Evolutionary conservation across 768 basidiomycete genomes (phyloP).

Genomic region (Tulasnella calospora): DNA sequence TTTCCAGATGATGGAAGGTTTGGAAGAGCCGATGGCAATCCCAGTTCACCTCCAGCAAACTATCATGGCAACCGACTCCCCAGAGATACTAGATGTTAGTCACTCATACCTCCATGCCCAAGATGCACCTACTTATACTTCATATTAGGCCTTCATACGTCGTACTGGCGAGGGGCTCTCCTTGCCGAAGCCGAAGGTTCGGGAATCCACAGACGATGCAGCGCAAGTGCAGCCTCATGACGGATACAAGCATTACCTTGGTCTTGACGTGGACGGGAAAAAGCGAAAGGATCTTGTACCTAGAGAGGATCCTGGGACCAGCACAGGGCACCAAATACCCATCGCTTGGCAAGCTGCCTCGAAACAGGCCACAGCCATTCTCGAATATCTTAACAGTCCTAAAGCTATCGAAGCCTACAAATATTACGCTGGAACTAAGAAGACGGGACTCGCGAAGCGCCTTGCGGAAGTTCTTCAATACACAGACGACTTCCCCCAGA

Average conservation of each 20-base stretch:
- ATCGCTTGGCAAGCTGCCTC: slow-evolving; percentile 48
- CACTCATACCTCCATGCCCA: neutral
- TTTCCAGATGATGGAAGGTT: slow-evolving; percentile 36
- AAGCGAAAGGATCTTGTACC: slow-evolving; percentile 52
- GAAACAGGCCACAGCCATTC: slow-evolving; percentile 28
- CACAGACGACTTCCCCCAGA: slow-evolving; percentile 44
- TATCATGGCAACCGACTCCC: slow-evolving; percentile 43
- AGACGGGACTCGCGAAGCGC: slow-evolving; percentile 42
- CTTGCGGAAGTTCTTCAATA: slow-evolving; percentile 41
- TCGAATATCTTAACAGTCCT: slow-evolving; percentile 48
- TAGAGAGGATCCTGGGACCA: slow-evolving; percentile 48
- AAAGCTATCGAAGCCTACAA: slow-evolving; percentile 50
- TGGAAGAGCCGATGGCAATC: slow-evolving; percentile 7
- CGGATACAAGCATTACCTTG: slow-evolving; percentile 44
- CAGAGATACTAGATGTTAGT: slow-evolving; percentile 47
- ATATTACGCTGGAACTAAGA: slow-evolving; percentile 45
- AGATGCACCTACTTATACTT: neutral
- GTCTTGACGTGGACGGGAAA: slow-evolving; percentile 58
- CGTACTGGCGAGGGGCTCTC: slow-evolving; percentile 44
- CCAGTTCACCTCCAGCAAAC: slow-evolving; percentile 27
- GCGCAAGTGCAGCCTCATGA: slow-evolving; percentile 32
- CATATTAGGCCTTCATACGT: slow-evolving; percentile 44
- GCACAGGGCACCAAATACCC: slow-evolving; percentile 14
- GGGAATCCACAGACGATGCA: slow-evolving; percentile 31
- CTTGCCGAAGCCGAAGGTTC: slow-evolving; percentile 30